Conservation (phyloP, 2,329 filamentous ascomycete species). For the Blastomyces gilchristii region DNA sequence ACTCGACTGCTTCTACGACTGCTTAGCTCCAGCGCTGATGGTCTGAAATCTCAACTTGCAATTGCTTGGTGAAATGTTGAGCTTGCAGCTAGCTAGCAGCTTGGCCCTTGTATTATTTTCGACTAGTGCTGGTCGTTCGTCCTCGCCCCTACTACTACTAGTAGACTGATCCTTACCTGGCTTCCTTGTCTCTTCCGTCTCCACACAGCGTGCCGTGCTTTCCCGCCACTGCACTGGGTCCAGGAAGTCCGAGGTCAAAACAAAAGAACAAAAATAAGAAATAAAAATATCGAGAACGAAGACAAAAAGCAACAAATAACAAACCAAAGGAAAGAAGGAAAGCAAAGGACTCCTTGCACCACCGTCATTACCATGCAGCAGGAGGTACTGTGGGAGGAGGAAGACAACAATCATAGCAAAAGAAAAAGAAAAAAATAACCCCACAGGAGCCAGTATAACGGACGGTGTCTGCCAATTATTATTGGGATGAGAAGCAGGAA, state of each 20-base stretch:
- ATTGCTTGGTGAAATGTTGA: neutral
- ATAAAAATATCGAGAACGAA: neutral
- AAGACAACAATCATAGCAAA: neutral
- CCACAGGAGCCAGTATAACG: neutral
- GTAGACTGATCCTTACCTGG: neutral
- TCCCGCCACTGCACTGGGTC: neutral
- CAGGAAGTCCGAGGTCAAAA: neutral
- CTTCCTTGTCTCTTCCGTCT: neutral
- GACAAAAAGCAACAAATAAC: neutral
- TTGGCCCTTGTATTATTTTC: constrained; percentile 1
- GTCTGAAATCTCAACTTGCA: neutral
- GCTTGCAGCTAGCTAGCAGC: neutral
- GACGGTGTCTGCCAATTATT: neutral
- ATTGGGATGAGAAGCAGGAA: neutral
- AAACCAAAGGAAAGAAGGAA: neutral
- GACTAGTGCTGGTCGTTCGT: neutral
- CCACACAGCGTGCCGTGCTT: constrained; percentile 3
- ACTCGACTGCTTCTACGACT: neutral
- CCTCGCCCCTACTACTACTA: neutral
- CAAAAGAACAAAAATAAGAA: neutral
- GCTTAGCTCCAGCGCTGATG: neutral
- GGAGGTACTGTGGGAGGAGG: neutral
- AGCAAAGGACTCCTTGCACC: neutral
- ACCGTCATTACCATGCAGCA: neutral
- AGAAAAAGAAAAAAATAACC: neutral